A percentile compares a stretch with the other conserved stretches of the same genome.
Evolutionary conservation across 768 basidiomycete species (phyloP).

Genomic region (Cystofilobasidium macerans): DNA sequence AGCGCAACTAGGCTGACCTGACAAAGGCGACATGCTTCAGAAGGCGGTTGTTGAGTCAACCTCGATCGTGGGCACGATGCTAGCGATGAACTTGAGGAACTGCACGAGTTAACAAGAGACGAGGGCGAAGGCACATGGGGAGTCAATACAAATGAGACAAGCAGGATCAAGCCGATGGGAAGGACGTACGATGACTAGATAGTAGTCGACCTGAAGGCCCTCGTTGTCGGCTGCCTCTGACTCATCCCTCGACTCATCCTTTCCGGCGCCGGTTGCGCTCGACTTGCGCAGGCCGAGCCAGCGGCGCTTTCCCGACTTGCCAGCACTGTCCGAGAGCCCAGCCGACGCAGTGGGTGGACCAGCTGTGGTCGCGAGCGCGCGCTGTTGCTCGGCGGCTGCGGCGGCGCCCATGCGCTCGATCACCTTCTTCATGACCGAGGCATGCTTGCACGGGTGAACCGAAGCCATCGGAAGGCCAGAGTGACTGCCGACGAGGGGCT

Average conservation of each 20-base stretch:
- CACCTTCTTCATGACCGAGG: slow-evolving; percentile 94
- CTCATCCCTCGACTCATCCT: slow-evolving; percentile 35
- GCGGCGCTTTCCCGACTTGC: slow-evolving; percentile 40
- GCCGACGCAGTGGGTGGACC: not conserved
- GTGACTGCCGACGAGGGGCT: not conserved
- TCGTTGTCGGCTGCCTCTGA: slow-evolving; percentile 54
- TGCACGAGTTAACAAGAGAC: slow-evolving; percentile 7
- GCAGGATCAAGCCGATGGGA: not conserved
- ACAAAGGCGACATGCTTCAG: slow-evolving; percentile 20
- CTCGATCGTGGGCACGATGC: slow-evolving; percentile 97
- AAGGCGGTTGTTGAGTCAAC: slow-evolving; percentile 42
- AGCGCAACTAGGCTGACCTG: too few species aligned
- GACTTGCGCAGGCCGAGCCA: slow-evolving; percentile 59
- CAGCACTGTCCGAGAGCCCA: not conserved
- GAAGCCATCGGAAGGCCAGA: slow-evolving; percentile 12
- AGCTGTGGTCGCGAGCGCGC: slow-evolving; percentile 7
- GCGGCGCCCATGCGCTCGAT: slow-evolving; percentile 24
- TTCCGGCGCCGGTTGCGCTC: slow-evolving; percentile 65
- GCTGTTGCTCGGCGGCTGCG: slow-evolving; percentile 16
- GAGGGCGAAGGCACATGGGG: too few species aligned
- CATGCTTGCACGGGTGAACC: slow-evolving; percentile 41
- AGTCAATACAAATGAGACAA: not conserved
- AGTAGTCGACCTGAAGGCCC: slow-evolving; percentile 94
- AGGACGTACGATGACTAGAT: slow-evolving; percentile 37
- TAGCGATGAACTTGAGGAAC: slow-evolving; percentile 98